Evolutionary conservation across 2,329 filamentous ascomycete genomes (phyloP).

Genomic region (Ophiostoma australiae): DNA sequence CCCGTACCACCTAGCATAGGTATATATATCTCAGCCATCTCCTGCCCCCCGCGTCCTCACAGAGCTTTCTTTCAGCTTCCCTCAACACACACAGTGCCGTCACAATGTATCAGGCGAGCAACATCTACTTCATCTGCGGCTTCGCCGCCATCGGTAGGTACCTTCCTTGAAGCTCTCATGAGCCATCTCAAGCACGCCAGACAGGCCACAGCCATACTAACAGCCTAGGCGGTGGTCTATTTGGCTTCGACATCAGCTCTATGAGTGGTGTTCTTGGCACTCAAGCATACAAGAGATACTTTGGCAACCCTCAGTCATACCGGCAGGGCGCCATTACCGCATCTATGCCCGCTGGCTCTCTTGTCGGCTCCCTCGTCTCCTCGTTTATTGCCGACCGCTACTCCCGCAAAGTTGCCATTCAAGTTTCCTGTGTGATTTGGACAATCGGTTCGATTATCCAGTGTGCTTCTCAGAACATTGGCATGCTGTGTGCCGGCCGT

Average conservation of each 20-base stretch:
- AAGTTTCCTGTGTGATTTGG: conserved; percentile 49
- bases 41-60: neutral
- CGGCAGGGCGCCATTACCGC: conserved; percentile 67
- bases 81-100: neutral
- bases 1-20: neutral
- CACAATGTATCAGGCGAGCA: conserved; percentile 43
- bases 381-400: conserved; percentile 48
- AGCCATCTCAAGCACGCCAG: too few species aligned
- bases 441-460: conserved; percentile 51
- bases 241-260: conserved; percentile 74
- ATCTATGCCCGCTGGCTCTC: conserved; percentile 68
- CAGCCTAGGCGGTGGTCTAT: conserved; percentile 58
- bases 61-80: neutral
- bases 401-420: conserved; percentile 47
- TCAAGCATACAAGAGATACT: conserved; percentile 66
- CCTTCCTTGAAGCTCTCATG: too few species aligned
- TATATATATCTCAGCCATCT: neutral
- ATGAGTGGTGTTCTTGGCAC: conserved; percentile 67
- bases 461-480: conserved; percentile 59
- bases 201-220: neutral
- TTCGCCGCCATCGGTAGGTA: conserved; percentile 56
- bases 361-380: conserved; percentile 52
- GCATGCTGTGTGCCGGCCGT: conserved; percentile 67
- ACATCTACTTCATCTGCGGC: conserved; percentile 56
- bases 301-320: conserved; percentile 54